Conservation (phyloP, 495 filamentous ascomycete genomes). For the Lasiosphaeria ovina region DNA sequence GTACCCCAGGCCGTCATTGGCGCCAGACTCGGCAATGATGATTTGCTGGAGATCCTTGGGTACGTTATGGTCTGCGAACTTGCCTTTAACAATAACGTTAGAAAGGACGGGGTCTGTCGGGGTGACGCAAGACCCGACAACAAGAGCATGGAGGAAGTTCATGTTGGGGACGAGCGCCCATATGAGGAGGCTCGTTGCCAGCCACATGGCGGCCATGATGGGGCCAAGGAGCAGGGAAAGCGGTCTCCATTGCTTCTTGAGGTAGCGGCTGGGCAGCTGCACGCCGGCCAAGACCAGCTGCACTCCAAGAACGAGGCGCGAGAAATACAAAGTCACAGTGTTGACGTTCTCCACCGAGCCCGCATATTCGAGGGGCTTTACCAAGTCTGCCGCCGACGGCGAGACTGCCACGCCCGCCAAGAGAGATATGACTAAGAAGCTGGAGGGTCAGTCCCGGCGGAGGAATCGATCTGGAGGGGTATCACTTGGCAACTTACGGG, state of each 20-base stretch:
- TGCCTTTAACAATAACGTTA: conserved; percentile 89
- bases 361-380: conserved; percentile 75
- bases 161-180: conserved; percentile 76
- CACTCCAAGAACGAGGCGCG: conserved; percentile 83
- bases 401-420: conserved; percentile 76
- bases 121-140: conserved; percentile 79
- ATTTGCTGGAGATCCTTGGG: conserved; percentile 79
- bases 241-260: conserved; percentile 76
- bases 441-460: not conserved
- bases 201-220: conserved; percentile 86
- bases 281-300: conserved; percentile 88
- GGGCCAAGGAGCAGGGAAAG: conserved; percentile 77
- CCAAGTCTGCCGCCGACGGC: conserved; percentile 72
- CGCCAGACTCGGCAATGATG: conserved; percentile 86
- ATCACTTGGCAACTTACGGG: conserved; percentile 54
- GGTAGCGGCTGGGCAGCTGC: conserved; percentile 85
- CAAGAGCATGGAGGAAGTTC: conserved; percentile 72
- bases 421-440: conserved; percentile 71
- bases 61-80: conserved; percentile 87
- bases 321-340: conserved; percentile 70
- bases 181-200: conserved; percentile 72
- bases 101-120: conserved; percentile 90
- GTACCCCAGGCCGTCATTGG: conserved; percentile 92
- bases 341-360: conserved; percentile 48
- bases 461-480: not conserved